Evolutionary conservation across 768 basidiomycete species (phyloP), one percentile per base, ranked within the genome.

Genomic region (Lepiota brunneoincarnata): DNA sequence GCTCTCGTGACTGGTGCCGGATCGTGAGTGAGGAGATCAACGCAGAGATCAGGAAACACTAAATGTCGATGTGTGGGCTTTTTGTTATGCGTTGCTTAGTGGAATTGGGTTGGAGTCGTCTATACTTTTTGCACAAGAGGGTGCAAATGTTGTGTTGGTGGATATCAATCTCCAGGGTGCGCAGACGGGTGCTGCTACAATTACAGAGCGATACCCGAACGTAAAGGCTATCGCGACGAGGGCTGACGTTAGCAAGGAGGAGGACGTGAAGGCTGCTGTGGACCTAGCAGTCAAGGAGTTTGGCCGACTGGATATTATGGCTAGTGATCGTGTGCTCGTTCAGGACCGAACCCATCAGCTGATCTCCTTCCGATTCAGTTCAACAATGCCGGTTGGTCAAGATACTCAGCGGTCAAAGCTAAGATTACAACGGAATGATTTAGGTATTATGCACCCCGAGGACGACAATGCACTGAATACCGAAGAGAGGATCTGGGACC

Each of bases 381-480:
- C 69, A 97, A 97, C 68, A 97, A 97, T 64, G 93, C 91, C 41
- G 91, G 90, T 83, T 46, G 49, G 70, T 48, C 10, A 6, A 26
- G 2, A 2, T 15, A 15, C 2, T 28, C 18, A 17, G 12, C n/a
- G 11, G 11, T 28, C 15, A 37, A 38, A 12, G 36, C 17, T 44
- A 6, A 36, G 44, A 15, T 6, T 28, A 9, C 24, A 18, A 2
- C 28, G 12, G 15, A 23, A 36, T 24, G 18, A 24, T 43, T 46
- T 58, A 85, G 95, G 96, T n/a, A 96, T 99, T 64, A 99, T 99
- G 97, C 97, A 98, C 67, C 86, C 93, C 15, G 83, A 77, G 9
- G 96, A 99, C 62, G 96, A 97, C 66, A 87, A 93, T 66, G 97
- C 96, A 11, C 75, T 98, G 64, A 96, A 93, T 69, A 99, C 97